phyloP scores from a whole-genome alignment of 1,284 basidiomycete genomes.

The Moniliophthora roreri region DNA sequence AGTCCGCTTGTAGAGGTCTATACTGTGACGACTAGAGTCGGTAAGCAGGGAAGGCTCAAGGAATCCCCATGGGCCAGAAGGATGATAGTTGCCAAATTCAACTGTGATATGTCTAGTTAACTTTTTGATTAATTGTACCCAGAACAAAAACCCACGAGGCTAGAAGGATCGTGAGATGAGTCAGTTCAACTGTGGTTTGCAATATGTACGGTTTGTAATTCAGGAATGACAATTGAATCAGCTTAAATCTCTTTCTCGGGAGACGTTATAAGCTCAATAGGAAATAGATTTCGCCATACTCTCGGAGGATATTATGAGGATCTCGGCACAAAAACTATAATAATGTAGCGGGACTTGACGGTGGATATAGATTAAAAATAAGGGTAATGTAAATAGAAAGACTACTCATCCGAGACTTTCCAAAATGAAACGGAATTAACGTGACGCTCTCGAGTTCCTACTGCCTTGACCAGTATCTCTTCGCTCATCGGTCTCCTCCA shows the following conservation, averaged over 20 bases:
- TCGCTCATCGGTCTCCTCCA: no score
- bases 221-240: constrained; percentile 85
- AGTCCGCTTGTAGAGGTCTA: constrained; percentile 85
- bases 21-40: constrained; percentile 78
- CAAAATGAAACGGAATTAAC: no score
- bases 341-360: constrained; percentile 56
- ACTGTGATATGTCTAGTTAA: no score
- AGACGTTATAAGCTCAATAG: constrained; percentile 65
- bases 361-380: constrained; percentile 54
- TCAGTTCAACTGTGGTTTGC: constrained; percentile 57
- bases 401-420: no score
- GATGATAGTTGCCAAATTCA: constrained; percentile 50
- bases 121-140: constrained; percentile 29
- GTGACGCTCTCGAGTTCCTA: no score
- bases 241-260: constrained; percentile 88
- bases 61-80: constrained; percentile 79
- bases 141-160: background rate
- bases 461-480: no score
- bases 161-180: constrained; percentile 42
- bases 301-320: constrained; percentile 76
- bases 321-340: constrained; percentile 51
- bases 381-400: background rate
- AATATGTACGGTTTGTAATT: no score
- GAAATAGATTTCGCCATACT: constrained; percentile 80
- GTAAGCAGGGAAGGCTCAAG: constrained; percentile 62